These are phyloP conservation scores for Arthrobotrys sinensis DNA, from an alignment of 2,329 filamentous ascomycete species.

Conservation along the genomic window DNA sequence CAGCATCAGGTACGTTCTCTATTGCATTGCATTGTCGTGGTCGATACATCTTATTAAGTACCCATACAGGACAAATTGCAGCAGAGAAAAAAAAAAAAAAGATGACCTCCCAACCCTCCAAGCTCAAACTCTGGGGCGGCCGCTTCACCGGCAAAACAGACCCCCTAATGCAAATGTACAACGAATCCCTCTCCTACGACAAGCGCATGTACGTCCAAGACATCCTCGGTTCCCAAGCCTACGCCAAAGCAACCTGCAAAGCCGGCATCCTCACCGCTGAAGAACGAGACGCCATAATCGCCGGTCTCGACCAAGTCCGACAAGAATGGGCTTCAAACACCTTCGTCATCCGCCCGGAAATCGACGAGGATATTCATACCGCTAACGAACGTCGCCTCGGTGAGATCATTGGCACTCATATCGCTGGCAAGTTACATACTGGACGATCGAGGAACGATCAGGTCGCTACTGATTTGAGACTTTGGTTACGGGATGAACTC, in stretches of 20 bases:
- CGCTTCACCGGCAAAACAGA: slow-evolving; percentile 79
- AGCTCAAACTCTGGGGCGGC: slow-evolving; percentile 68
- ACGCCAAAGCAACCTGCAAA: slow-evolving; percentile 83
- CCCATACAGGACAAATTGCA: background rate
- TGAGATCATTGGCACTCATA: slow-evolving; percentile 88
- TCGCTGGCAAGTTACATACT: slow-evolving; percentile 90
- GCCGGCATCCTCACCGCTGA: slow-evolving; percentile 79
- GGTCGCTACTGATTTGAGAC: slow-evolving; percentile 88
- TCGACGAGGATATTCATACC: slow-evolving; percentile 78
- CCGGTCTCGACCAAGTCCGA: slow-evolving; percentile 75
- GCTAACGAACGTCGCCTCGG: slow-evolving; percentile 81
- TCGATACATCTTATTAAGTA: background rate
- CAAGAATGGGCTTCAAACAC: slow-evolving; percentile 72
- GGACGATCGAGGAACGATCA: slow-evolving; percentile 91
- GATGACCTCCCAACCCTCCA: slow-evolving; percentile 45
- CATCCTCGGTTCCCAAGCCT: slow-evolving; percentile 84
- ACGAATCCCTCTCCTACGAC: slow-evolving; percentile 85
- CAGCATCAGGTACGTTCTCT: no score
- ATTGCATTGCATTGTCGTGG: background rate
- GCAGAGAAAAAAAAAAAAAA: background rate
- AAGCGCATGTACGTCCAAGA: slow-evolving; percentile 83
- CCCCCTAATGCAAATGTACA: slow-evolving; percentile 88
- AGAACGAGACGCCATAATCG: slow-evolving; percentile 82
- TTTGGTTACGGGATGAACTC: slow-evolving; percentile 86
- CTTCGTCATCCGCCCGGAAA: slow-evolving; percentile 72